Conservation (phyloP, 805 yeast genomes). For the Yamadazyma endophytica region DNA sequence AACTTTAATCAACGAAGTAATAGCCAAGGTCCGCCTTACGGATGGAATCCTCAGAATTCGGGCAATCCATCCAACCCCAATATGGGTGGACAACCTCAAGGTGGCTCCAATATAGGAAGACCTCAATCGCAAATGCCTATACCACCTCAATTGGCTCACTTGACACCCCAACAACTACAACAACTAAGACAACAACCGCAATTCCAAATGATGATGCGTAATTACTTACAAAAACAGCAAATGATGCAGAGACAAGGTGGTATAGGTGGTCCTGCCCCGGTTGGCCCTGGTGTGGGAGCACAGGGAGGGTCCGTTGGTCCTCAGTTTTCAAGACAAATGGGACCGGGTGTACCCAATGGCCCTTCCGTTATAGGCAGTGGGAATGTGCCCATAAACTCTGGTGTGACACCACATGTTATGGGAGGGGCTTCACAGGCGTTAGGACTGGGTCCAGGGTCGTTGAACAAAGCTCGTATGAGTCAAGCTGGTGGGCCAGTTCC, state of each 20-base stretch:
- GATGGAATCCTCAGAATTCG: constrained; percentile 2
- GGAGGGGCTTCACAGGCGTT: neutral
- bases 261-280: too few relatives aligned
- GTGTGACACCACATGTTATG: constrained; percentile 1
- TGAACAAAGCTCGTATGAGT: neutral
- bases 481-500: too few relatives aligned
- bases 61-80: constrained; percentile 3
- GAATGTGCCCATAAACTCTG: too few relatives aligned
- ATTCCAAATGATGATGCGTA: constrained; percentile 36
- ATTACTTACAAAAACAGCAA: constrained; percentile 35
- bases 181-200: constrained; percentile 41
- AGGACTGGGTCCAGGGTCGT: constrained; percentile 1
- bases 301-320: too few relatives aligned
- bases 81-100: constrained; percentile 1
- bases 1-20: constrained; percentile 1
- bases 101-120: too few relatives aligned
- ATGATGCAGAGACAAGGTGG: constrained; percentile 13
- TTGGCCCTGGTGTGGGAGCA: too few relatives aligned
- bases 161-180: constrained; percentile 40
- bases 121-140: constrained; percentile 10
- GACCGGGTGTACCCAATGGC: neutral
- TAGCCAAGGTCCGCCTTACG: neutral
- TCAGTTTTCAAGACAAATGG: neutral
- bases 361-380: neutral
- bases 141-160: constrained; percentile 27